Conservation (phyloP, 441 rosid species). For the Gossypium schwendimanii region DNA sequence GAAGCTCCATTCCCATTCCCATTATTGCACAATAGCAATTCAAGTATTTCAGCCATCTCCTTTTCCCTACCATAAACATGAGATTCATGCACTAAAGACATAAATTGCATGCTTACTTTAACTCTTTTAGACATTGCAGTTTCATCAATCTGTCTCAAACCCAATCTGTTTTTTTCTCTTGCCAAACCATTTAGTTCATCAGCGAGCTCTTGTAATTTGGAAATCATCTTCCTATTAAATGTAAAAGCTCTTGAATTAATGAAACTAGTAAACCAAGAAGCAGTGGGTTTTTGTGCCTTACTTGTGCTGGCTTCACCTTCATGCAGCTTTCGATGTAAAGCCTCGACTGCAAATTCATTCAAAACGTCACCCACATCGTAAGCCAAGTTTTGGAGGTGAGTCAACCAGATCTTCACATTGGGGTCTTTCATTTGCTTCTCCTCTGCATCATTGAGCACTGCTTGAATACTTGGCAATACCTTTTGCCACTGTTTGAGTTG, state of each 20-base stretch:
- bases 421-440: slow-evolving; percentile 3
- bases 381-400: background rate
- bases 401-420: slow-evolving; percentile 4
- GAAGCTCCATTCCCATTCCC: background rate
- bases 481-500: slow-evolving; percentile 7
- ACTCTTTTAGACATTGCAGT: background rate
- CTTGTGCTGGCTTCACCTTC: background rate
- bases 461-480: background rate
- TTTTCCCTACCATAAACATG: slow-evolving; percentile 4
- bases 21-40: background rate
- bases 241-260: background rate
- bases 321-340: background rate
- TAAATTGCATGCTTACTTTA: background rate
- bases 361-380: slow-evolving; percentile 6
- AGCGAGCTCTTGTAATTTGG: background rate
- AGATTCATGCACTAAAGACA: background rate
- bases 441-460: slow-evolving; percentile 9
- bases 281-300: background rate
- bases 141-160: slow-evolving; percentile 2
- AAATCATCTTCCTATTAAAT: background rate
- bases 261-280: background rate
- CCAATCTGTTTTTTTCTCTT: background rate
- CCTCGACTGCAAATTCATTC: slow-evolving; percentile 15
- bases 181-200: background rate
- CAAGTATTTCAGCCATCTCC: slow-evolving; percentile 9